Percentiles rank a stretch among this genome's conserved stretches.
phyloP scores from a whole-genome alignment of 225 moss, liverwort and hornwort species.

The Rhytidiadelphus loreus region DNA sequence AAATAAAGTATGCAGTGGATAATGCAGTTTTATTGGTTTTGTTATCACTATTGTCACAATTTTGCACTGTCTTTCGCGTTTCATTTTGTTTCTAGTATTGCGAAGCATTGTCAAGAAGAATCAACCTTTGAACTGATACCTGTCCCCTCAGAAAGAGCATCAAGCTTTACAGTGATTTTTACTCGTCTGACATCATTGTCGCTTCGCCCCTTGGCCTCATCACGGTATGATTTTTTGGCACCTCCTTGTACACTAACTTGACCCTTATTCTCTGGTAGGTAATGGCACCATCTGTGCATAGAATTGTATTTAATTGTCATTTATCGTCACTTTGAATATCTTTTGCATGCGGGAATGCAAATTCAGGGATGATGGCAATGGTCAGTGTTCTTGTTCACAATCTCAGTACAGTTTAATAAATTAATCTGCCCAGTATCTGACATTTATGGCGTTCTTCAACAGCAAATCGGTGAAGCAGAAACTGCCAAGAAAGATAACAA shows the following conservation, averaged over 20 bases:
- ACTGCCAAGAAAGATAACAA: constrained; percentile 58
- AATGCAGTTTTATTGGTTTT: neutral
- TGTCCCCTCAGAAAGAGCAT: constrained; percentile 60
- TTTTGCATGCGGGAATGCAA: neutral
- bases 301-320: neutral
- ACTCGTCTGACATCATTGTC: constrained; percentile 72
- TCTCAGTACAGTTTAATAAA: neutral
- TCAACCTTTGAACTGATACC: neutral
- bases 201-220: constrained; percentile 90
- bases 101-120: neutral
- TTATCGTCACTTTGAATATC: neutral
- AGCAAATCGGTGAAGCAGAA: constrained; percentile 91
- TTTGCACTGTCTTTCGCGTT: neutral
- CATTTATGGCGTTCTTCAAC: neutral
- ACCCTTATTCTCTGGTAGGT: neutral
- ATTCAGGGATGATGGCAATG: neutral
- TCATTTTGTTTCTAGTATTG: neutral
- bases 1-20: neutral
- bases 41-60: neutral
- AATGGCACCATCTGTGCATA: neutral
- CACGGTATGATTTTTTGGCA: constrained; percentile 34
- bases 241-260: neutral
- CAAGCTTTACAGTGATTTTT: constrained; percentile 94
- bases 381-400: neutral
- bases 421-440: neutral